Evolutionary conservation across 2,329 filamentous ascomycete genomes (phyloP), one percentile per base, ranked within the genome.

Genomic region (Colletotrichum brevisporum): DNA sequence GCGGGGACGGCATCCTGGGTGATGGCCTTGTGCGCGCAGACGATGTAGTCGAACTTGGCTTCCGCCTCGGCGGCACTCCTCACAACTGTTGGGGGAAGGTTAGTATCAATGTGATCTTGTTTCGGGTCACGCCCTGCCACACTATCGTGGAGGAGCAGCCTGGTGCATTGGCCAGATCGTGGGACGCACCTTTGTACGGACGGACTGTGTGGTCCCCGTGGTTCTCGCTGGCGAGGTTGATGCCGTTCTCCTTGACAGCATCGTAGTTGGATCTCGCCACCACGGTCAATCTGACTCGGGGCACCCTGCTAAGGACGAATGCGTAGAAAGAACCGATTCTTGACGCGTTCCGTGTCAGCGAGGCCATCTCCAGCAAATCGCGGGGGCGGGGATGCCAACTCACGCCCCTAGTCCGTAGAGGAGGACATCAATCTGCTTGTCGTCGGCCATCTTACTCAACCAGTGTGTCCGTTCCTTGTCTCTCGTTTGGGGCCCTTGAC

Each of bases 181-280:
- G 15, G 8, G 6, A 43, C 69, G 39, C 71, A 84, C 82, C 80
- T 73, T 77, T 78, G 56, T 84, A 75, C 8, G 89, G 82, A 9
- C 70, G 76, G 74, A 88, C 87, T 2, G 75, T 82, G 71, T 88
- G 87, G 64, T 86, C 79, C 18, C 87, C 88, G 72, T 88, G 89
- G 60, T 86, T 84, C 12, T 84, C 82, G 47, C 88, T 90, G 6
- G 80, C 82, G 45, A 91, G 79, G 1, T 77, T 77, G 75, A 90
- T 86, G 10, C 89, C 89, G 39, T 83, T 80, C 13, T 76, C 75
- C 58, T 83, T 83, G 12, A 91, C 87, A 4, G 83, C 84, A 8
- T 82, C 77, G 77, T 88, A 90, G 75, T 91, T 90, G 1, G 88
- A 89, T 26, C 89, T 84, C 51, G 88, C 90, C 51, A 90, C 84